Conservation (phyloP, 345 rosid species). For the Eucalyptus sp. region DNA sequence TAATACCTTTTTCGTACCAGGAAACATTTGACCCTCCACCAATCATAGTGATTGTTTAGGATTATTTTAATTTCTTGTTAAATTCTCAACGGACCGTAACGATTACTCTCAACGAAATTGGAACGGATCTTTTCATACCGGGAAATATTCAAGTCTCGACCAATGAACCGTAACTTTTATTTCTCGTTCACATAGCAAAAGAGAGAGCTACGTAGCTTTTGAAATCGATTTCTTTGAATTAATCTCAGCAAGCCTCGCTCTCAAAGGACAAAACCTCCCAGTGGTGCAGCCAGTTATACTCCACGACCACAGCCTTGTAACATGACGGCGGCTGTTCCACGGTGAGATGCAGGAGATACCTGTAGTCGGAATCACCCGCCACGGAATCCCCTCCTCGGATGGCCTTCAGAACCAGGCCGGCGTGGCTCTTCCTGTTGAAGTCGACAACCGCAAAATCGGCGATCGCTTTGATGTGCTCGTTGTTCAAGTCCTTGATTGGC, state of each 20-base stretch:
- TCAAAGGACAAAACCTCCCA: neutral
- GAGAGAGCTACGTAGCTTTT: neutral
- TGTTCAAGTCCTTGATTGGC: neutral
- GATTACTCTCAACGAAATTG: neutral
- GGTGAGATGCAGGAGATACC: neutral
- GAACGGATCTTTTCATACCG: neutral
- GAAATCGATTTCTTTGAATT: neutral
- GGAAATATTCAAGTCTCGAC: neutral
- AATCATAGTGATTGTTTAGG: neutral
- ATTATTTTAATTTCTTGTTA: neutral
- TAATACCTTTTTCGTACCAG: fast-evolving
- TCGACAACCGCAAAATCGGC: neutral
- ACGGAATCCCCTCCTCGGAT: neutral
- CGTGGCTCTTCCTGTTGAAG: neutral
- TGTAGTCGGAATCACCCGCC: neutral
- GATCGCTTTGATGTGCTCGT: neutral
- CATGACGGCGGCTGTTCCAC: neutral
- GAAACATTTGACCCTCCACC: neutral
- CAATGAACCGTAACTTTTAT: neutral
- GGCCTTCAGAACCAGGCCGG: neutral
- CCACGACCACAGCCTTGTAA: neutral
- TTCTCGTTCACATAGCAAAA: neutral
- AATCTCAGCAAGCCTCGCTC: neutral
- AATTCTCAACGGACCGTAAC: neutral
- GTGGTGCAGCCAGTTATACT: neutral